phyloP scores from a whole-genome alignment of 2,329 filamentous ascomycete species.

The Keithomyces neogunnii region DNA sequence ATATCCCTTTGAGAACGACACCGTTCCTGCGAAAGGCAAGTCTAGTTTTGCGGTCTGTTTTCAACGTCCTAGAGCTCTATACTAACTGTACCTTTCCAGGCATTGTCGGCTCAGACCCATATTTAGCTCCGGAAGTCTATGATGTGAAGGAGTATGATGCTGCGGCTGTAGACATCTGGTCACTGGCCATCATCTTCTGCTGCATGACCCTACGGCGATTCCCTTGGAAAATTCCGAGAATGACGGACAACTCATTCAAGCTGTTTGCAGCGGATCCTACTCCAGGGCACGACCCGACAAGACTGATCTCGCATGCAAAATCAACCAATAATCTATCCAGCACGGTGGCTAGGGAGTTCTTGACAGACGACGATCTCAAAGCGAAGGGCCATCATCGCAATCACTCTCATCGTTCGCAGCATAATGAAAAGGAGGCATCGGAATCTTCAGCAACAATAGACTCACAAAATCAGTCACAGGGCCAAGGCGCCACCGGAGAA shows the following conservation, averaged over 20 bases:
- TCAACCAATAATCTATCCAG: conserved; percentile 36
- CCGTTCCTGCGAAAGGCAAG: conserved; percentile 29
- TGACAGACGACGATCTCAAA: conserved; percentile 24
- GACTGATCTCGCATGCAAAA: conserved; percentile 37
- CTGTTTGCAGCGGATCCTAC: conserved; percentile 83
- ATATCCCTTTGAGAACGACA: conserved; percentile 85
- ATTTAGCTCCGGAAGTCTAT: conserved; percentile 94
- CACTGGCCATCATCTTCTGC: conserved; percentile 94
- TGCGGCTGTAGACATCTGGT: conserved; percentile 93
- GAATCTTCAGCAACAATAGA: conserved; percentile 6
- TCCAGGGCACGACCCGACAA: conserved; percentile 56
- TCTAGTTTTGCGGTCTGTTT: neutral
- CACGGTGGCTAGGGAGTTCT: conserved; percentile 29
- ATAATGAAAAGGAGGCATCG: conserved; percentile 5
- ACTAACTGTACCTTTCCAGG: conserved; percentile 27
- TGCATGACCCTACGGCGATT: conserved; percentile 96
- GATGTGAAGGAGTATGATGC: conserved; percentile 90
- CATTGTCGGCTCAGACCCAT: conserved; percentile 80
- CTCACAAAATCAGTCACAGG: conserved; percentile 6
- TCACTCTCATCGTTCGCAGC: conserved; percentile 4
- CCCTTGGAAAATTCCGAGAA: conserved; percentile 90
- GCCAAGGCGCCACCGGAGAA: conserved; percentile 24
- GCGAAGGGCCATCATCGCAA: conserved; percentile 13
- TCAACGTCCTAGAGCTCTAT: neutral
- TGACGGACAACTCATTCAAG: conserved; percentile 90